Percentiles rank a stretch among this genome's conserved stretches.
phyloP scores from a whole-genome alignment of 1,139 yeast genomes.

The Kurtzmaniella quercitrusa region DNA sequence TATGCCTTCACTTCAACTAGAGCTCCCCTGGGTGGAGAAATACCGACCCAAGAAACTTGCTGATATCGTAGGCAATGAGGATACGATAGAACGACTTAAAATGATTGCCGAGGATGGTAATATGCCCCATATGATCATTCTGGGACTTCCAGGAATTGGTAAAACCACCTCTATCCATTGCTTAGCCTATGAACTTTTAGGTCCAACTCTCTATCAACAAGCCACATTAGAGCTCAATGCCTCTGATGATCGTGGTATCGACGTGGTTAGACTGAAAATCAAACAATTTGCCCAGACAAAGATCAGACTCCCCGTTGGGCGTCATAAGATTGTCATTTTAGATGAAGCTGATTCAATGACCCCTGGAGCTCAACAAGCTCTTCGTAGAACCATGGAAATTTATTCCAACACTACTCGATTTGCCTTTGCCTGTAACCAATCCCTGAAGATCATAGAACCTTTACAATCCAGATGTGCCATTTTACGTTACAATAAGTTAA shows the following conservation, averaged over 20 bases:
- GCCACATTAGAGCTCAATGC: slow-evolving; percentile 81
- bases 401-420: slow-evolving; percentile 92
- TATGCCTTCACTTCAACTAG: slow-evolving; percentile 23
- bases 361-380: slow-evolving; percentile 96
- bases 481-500: slow-evolving; percentile 72
- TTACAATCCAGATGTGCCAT: slow-evolving; percentile 96
- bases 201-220: slow-evolving; percentile 60
- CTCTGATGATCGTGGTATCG: slow-evolving; percentile 48
- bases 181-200: slow-evolving; percentile 79
- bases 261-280: slow-evolving; percentile 45
- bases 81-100: slow-evolving; percentile 78
- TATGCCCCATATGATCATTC: slow-evolving; percentile 93
- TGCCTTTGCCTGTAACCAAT: slow-evolving; percentile 96
- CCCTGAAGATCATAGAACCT: slow-evolving; percentile 93
- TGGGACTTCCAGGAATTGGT: slow-evolving; percentile 96
- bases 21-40: slow-evolving; percentile 82
- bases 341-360: slow-evolving; percentile 99
- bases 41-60: slow-evolving; percentile 76
- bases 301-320: slow-evolving; percentile 48
- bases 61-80: slow-evolving; percentile 92
- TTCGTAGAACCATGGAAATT: slow-evolving; percentile 95
- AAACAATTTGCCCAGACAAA: slow-evolving; percentile 71
- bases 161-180: slow-evolving; percentile 93
- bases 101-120: slow-evolving; percentile 90
- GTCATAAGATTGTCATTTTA: slow-evolving; percentile 82